Evolutionary conservation across 495 filamentous ascomycete genomes (phyloP).

Genomic region (Penicillium cosmopolitanum): DNA sequence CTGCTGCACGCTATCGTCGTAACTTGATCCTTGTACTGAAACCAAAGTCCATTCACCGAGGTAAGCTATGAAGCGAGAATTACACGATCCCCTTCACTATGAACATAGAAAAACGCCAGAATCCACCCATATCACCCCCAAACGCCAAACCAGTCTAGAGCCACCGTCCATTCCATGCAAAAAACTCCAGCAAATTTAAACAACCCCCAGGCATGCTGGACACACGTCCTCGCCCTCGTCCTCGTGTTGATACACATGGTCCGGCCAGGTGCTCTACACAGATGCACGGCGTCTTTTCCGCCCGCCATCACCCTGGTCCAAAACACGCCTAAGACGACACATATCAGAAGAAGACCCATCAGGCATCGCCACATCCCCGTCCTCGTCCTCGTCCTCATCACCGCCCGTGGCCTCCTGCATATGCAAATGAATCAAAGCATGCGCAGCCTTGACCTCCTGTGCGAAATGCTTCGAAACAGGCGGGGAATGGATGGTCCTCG

Average conservation of each 20-base stretch:
- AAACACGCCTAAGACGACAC: not conserved
- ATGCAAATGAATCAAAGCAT: constrained; percentile 58
- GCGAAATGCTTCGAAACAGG: constrained; percentile 16
- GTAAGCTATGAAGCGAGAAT: not conserved
- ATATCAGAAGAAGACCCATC: constrained; percentile 1
- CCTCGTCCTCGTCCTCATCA: constrained; percentile 17
- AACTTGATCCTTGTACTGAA: no score
- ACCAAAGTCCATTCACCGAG: no score
- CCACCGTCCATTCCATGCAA: not conserved
- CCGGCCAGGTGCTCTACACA: constrained; percentile 11
- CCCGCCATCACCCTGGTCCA: not conserved
- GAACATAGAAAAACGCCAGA: constrained; percentile 3
- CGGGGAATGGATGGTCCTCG: not conserved
- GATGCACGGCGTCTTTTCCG: constrained; percentile 30
- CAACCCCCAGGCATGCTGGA: not conserved
- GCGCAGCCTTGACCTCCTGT: constrained; percentile 58
- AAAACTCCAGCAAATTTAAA: not conserved
- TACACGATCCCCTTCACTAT: not conserved
- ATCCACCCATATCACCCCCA: not conserved
- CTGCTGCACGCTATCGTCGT: not conserved
- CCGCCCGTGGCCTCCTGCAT: constrained; percentile 42
- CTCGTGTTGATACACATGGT: not conserved
- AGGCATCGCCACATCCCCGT: not conserved
- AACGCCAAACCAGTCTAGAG: constrained; percentile 10
- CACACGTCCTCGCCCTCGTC: not conserved